phyloP scores from a whole-genome alignment of 179 eudicot species.

The Beta lomatogona region DNA sequence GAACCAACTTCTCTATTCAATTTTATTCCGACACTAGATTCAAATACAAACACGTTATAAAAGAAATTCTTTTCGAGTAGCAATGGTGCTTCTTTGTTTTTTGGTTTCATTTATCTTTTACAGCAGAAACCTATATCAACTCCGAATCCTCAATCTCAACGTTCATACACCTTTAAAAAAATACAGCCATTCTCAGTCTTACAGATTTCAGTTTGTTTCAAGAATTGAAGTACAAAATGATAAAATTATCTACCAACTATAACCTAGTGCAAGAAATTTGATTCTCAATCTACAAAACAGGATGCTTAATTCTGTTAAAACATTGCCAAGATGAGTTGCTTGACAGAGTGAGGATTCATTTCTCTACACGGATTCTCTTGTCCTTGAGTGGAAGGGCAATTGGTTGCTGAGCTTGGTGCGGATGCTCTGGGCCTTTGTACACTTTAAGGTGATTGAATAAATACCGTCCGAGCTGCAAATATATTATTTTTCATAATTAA shows the following conservation, averaged over 20 bases:
- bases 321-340: neutral
- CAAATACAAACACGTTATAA: neutral
- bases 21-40: slow-evolving; percentile 26
- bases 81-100: neutral
- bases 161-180: neutral
- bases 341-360: slow-evolving; percentile 13
- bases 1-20: slow-evolving; percentile 61
- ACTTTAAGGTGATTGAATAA: slow-evolving; percentile 93
- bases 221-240: slow-evolving; percentile 2
- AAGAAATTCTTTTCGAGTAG: neutral
- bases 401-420: slow-evolving; percentile 91
- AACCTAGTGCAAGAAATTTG: neutral
- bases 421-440: slow-evolving; percentile 84
- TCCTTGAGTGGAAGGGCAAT: slow-evolving; percentile 67
- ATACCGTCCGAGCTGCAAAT: slow-evolving; percentile 81
- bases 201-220: slow-evolving; percentile 1
- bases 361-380: slow-evolving; percentile 43
- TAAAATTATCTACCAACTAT: slow-evolving; percentile 13
- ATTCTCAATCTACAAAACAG: slow-evolving; percentile 15
- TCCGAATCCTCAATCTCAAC: too few relatives aligned
- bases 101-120: neutral
- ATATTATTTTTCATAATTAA: neutral
- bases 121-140: neutral
- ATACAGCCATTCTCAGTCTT: neutral
- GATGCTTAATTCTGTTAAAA: slow-evolving; percentile 3